Base-by-base conservation (phyloP, 179 eudicot species). In the Beta lomatogona region DNA sequence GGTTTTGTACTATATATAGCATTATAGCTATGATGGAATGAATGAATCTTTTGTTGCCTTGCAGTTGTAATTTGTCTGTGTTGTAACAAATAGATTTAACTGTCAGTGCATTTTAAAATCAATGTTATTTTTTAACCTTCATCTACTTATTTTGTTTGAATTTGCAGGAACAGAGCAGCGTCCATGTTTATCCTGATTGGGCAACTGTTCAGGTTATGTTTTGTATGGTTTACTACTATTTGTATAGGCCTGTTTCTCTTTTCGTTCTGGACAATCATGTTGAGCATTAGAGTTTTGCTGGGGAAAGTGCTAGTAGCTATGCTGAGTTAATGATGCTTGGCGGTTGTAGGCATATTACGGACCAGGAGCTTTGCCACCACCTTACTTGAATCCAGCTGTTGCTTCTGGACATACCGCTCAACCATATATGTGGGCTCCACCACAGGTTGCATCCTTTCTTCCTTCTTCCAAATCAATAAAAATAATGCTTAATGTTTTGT, bases 341-440 rank as follows among this genome's bases (percentile, higher is more conserved):
- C 15, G 58, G 73, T 66, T 77, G 36, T 85, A 95, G 99, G 95
- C 99, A 83, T 95, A 92, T 76, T 95, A 93, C 80, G 98, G 98
- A 78, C 85, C 92, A 22, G 90, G 99, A 86, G 87, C 90, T 79
- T 84, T 91, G 73, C 89, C 93, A 76, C 92, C 94, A 10, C 93
- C 94, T 70, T 95, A 92, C 86, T 87, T 84, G 67, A 93, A 89
- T 77, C 89, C 98, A 76, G 93, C 92, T 77, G 92, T 87, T 73
- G 77, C 97, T 82, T 81, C 99, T 78, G 93, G 94, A 73, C 98
- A 91, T 76, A 81, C 92, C 3, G 90, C 92, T 82, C 97, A 89
- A 66, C 94, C 99, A 77, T 95, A 95, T 79, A 94, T 94, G 94
- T 95, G 99, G 99, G 93, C 89, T 65, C 92, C 97, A 65, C 92